Evolutionary conservation across 1,284 basidiomycete genomes (phyloP).

Genomic region (Cutaneotrichosporon arboriforme): DNA sequence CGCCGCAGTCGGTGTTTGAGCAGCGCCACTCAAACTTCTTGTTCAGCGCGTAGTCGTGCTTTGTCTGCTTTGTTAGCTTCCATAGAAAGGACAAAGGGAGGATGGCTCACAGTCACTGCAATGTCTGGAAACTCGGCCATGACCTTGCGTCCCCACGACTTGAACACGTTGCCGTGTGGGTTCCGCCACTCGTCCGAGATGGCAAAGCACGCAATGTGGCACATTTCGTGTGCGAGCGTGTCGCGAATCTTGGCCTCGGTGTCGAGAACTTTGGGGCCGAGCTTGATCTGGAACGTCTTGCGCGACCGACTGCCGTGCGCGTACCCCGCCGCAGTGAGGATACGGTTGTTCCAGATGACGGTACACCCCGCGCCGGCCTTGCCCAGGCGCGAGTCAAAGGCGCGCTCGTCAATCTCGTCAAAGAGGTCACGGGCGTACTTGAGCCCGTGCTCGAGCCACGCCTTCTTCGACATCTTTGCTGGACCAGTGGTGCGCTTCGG

Average conservation of each 20-base stretch:
- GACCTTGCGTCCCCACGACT: constrained; percentile 43
- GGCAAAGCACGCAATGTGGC: constrained; percentile 44
- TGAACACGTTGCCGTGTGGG: constrained; percentile 45
- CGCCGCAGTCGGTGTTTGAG: constrained; percentile 28
- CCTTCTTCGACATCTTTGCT: constrained; percentile 23
- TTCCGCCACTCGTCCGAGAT: constrained; percentile 43
- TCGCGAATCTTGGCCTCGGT: constrained; percentile 37
- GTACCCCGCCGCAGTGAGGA: constrained; percentile 43
- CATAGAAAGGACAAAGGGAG: too few species aligned
- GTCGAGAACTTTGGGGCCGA: constrained; percentile 36
- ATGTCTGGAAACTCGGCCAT: constrained; percentile 41
- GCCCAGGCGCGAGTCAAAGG: constrained; percentile 37
- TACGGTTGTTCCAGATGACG: constrained; percentile 39
- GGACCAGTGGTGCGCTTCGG: neutral
- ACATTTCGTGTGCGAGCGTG: constrained; percentile 48
- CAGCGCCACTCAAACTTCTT: constrained; percentile 47
- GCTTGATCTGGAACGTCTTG: constrained; percentile 22
- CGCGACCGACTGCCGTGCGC: constrained; percentile 23
- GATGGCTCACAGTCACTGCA: constrained; percentile 42
- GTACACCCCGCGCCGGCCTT: constrained; percentile 19
- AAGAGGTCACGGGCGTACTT: constrained; percentile 32
- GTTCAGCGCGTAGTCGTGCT: constrained; percentile 42
- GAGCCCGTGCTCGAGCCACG: neutral
- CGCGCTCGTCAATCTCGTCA: constrained; percentile 36
- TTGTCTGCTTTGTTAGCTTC: constrained; percentile 27